phyloP scores from a whole-genome alignment of 805 yeast species.

The Kazachstania viticola region DNA sequence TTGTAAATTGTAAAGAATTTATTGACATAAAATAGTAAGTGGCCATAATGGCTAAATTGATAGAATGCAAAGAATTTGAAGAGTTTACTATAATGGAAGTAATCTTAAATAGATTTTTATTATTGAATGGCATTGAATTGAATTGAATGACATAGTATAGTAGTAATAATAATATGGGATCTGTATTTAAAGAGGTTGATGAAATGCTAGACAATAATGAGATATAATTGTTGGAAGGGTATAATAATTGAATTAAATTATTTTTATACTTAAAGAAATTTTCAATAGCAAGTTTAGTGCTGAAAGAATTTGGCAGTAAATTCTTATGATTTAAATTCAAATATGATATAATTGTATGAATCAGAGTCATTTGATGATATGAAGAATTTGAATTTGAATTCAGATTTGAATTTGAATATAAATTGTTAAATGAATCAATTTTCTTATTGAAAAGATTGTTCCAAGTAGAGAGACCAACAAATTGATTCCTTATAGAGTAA shows the following conservation, averaged over 20 bases:
- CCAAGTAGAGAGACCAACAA: constrained; percentile 21
- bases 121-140: constrained; percentile 21
- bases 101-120: constrained; percentile 16
- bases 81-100: constrained; percentile 13
- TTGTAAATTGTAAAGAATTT: constrained; percentile 2
- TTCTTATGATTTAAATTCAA: constrained; percentile 12
- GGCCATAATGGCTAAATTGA: constrained; percentile 17
- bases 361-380: neutral
- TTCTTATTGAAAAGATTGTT: constrained; percentile 4
- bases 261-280: constrained; percentile 12
- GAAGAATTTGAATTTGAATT: neutral
- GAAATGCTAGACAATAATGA: constrained; percentile 3
- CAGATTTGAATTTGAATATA: neutral
- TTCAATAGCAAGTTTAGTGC: constrained; percentile 5
- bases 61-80: constrained; percentile 5
- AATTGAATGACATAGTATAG: constrained; percentile 20
- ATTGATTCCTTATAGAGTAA: constrained; percentile 6
- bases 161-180: constrained; percentile 12
- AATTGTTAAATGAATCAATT: neutral
- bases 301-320: constrained; percentile 14
- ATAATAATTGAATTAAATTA: constrained; percentile 16
- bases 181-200: neutral
- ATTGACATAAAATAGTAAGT: constrained; percentile 18
- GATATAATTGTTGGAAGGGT: constrained; percentile 13
- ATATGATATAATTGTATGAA: constrained; percentile 3